Base-by-base conservation (phyloP, 164 flowering plant genomes). In the Magnolia kwangsiensis region DNA sequence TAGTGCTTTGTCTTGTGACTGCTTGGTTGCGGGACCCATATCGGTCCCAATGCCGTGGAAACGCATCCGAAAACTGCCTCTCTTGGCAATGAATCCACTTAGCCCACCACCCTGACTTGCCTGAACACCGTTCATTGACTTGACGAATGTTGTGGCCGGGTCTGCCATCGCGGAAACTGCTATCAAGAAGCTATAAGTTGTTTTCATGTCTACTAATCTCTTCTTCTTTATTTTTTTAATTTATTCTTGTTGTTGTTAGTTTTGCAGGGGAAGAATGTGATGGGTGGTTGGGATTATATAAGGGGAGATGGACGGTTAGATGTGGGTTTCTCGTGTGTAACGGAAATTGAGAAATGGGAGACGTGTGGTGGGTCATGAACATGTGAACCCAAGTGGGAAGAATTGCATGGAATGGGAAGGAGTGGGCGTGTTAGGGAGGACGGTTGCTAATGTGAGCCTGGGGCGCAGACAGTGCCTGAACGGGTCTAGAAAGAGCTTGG, bases 161-260 rank as follows among this genome's bases (percentile, higher is more conserved):
- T 45, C 21, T 68, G 77, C 77, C 18, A n/a, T 51, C 19, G 9
- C 63, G n/a, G n/a, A n/a, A n/a, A n/a, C n/a, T n/a, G n/a, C n/a
- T 51, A 75, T 4, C 4, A 75, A 29, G 50, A 75, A 55, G 18
- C 49, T 19, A 20, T 24, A 8, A 31, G 66, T 24, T 37, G 50
- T 55, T 55, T 51, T 75, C 77, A 75, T 75, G n/a, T 20, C 67
- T 59, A 24, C 49, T 16, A 8, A 4, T 29, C 51, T 11, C 8
- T 55, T 24, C 27, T 24, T 24, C 1, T 24, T 24, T 24, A n/a
- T 24, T 24, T 24, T 24, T 24, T 24, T 24, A 24, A 24, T n/a
- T n/a, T n/a, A 24, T 51, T n/a, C 5, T 19, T 65, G 19, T 51
- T n/a, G 24, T 63, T 66, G 49, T 19, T 11, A 20, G 4, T 20